A percentile compares a stretch with the other conserved stretches of the same genome.
Evolutionary conservation across 179 eudicot genomes (phyloP).

Genomic region (Silene vulgaris): DNA sequence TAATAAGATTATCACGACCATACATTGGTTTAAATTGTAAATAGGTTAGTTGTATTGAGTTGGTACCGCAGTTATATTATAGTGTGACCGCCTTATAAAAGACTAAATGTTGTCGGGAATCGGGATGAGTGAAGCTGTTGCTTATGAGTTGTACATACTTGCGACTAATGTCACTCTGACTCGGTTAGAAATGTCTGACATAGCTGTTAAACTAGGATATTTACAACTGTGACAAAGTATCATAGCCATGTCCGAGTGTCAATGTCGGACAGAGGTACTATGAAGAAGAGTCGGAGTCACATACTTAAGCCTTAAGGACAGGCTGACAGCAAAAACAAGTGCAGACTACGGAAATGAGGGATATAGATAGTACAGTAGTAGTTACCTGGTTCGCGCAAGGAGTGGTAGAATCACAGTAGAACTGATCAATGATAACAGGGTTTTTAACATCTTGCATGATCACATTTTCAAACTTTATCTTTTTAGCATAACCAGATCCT

Average conservation of each 20-base stretch:
- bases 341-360: background rate
- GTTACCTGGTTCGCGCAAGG: conserved; percentile 64
- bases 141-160: background rate
- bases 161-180: background rate
- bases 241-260: background rate
- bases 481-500: conserved; percentile 74
- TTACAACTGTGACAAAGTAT: background rate
- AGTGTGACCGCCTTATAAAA: too few species aligned
- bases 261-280: background rate
- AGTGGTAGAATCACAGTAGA: conserved; percentile 80
- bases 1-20: too few species aligned
- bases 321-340: background rate
- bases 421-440: conserved; percentile 80
- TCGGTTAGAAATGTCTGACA: background rate
- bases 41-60: too few species aligned
- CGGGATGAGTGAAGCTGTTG: background rate
- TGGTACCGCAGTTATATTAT: too few species aligned
- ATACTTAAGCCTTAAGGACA: too few species aligned
- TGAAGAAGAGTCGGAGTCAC: background rate
- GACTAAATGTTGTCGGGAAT: too few species aligned
- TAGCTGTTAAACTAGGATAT: too few species aligned
- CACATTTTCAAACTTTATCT: conserved; percentile 64
- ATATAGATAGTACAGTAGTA: background rate
- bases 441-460: conserved; percentile 66
- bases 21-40: too few species aligned